phyloP scores from a whole-genome alignment of 2,329 filamentous ascomycete genomes.

The Onygenales sp. region DNA sequence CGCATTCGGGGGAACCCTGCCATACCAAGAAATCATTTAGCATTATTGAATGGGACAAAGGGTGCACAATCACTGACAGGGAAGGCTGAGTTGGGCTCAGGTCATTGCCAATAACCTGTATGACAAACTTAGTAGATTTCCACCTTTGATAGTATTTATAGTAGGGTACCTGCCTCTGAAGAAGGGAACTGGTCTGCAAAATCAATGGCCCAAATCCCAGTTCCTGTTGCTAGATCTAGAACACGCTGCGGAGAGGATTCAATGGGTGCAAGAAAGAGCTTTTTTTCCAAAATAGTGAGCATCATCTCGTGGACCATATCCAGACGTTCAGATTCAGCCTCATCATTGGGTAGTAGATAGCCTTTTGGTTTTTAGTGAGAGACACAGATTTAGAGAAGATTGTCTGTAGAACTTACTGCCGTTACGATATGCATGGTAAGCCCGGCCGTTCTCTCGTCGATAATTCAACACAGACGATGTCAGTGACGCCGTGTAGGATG shows the following conservation, averaged over 20 bases:
- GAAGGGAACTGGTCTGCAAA: constrained; percentile 21
- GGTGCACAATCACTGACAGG: not conserved
- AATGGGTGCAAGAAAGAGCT: not conserved
- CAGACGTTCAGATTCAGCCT: constrained; percentile 8
- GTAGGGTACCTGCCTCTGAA: constrained; percentile 10
- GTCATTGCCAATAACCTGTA: constrained; percentile 1
- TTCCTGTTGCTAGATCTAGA: constrained; percentile 25
- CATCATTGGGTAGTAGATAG: constrained; percentile 11
- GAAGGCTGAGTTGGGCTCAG: constrained; percentile 3
- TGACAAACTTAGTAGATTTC: not conserved
- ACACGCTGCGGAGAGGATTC: not conserved
- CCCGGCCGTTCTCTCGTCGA: not conserved
- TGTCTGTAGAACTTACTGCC: constrained; percentile 10
- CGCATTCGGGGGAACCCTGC: constrained; percentile 43
- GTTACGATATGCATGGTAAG: not conserved
- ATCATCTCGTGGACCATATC: constrained; percentile 9
- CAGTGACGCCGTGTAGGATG: not conserved
- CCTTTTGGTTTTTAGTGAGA: constrained; percentile 5
- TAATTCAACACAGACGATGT: not conserved
- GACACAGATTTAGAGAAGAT: constrained; percentile 15
- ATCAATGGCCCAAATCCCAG: constrained; percentile 29
- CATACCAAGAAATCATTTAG: not conserved
- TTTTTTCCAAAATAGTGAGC: not conserved
- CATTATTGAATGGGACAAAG: not conserved
- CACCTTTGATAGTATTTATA: no score